Evolutionary conservation across 169 alveolate species (phyloP).

Genomic region (Theileria annulata): DNA sequence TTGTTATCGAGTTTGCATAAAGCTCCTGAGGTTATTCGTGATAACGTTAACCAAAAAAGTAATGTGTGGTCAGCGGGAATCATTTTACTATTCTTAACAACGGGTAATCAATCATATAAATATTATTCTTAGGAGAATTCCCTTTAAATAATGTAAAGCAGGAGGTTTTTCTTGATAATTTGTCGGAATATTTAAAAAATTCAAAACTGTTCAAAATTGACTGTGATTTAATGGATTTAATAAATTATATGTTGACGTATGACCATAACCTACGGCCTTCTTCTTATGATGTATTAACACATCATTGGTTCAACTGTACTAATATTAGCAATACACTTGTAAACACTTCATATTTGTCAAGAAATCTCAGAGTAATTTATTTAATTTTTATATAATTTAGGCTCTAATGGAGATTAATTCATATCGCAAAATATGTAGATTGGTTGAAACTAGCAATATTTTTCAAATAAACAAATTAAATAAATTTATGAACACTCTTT

Average conservation of each 20-base stretch:
- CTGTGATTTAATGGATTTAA: conserved; percentile 39
- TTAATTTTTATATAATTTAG: background rate
- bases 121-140: conserved; percentile 5
- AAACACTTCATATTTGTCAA: conserved; percentile 7
- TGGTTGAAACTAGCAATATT: conserved; percentile 40
- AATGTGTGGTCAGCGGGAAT: conserved; percentile 64
- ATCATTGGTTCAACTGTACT: conserved; percentile 51
- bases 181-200: background rate
- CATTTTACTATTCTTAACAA: conserved; percentile 48
- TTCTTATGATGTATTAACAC: conserved; percentile 45
- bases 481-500: conserved; percentile 37
- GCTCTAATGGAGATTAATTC: conserved; percentile 19
- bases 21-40: conserved; percentile 47
- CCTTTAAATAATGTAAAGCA: conserved; percentile 30
- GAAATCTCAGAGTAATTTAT: conserved; percentile 17
- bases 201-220: conserved; percentile 30
- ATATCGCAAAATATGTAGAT: conserved; percentile 28
- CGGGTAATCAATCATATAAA: conserved; percentile 29
- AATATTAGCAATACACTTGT: background rate
- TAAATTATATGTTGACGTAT: conserved; percentile 25
- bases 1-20: conserved; percentile 15
- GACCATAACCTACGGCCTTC: conserved; percentile 49
- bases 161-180: conserved; percentile 12
- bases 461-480: conserved; percentile 22
- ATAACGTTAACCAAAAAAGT: conserved; percentile 26